Conservation (phyloP, 768 basidiomycete genomes). For the Suillus subluteus region DNA sequence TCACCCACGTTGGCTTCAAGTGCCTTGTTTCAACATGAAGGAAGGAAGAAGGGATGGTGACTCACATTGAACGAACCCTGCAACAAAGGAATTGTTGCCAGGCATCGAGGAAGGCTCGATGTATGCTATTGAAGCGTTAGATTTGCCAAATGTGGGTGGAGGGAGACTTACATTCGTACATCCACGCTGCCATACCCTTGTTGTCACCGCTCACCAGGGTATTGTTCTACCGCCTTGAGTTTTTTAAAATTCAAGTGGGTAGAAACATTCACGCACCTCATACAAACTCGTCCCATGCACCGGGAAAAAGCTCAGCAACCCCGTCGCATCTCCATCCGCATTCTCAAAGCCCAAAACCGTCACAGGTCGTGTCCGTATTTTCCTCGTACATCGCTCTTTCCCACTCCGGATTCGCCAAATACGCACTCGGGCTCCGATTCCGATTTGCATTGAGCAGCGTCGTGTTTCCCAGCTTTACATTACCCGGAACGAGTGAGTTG, state of each 20-base stretch:
- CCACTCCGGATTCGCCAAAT: conserved; percentile 71
- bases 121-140: conserved; percentile 44
- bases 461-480: conserved; percentile 66
- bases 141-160: neutral
- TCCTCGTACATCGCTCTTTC: conserved; percentile 69
- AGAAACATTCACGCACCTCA: conserved; percentile 44
- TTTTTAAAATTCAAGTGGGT: neutral
- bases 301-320: conserved; percentile 74
- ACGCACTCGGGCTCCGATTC: conserved; percentile 78
- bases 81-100: conserved; percentile 70
- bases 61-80: conserved; percentile 76
- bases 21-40: conserved; percentile 12
- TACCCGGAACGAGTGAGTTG: conserved; percentile 58
- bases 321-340: conserved; percentile 55
- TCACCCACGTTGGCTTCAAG: conserved; percentile 77
- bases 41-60: conserved; percentile 13
- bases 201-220: conserved; percentile 82
- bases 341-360: conserved; percentile 71
- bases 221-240: conserved; percentile 59
- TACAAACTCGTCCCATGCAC: conserved; percentile 86
- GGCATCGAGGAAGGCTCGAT: conserved; percentile 69
- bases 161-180: conserved; percentile 64
- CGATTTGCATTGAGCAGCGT: conserved; percentile 69
- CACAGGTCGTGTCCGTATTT: conserved; percentile 78
- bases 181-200: conserved; percentile 83